Base-by-base conservation (phyloP, 1,139 yeast genomes). In the Candida sp. region DNA sequence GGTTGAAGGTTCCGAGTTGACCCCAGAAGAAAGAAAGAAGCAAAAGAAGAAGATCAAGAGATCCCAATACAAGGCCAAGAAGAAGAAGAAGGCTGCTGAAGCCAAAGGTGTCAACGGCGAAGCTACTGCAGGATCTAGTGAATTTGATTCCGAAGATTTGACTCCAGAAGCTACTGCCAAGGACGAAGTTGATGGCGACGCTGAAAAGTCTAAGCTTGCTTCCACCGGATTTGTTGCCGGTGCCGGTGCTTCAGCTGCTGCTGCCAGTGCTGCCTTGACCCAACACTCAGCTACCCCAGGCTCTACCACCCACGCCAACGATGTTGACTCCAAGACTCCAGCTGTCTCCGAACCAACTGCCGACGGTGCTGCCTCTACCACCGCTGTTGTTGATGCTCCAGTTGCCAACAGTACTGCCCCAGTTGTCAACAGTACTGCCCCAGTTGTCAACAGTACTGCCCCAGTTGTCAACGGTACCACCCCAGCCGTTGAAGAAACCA, bases 31-130 rank as follows among this genome's bases (percentile, higher is more conserved):
- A 58, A 75, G 65, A 65, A 73, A 75, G 66, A 74, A 75, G 60
- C 78, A 72, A 52, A 76, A 75, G 72, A 77, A 75, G 65, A 77
- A 77, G 66, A 78, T 77, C 52, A 77, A 77, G 72, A 74, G 78
- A 68, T 67, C 70, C 46, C 75, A 75, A 61, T 73, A 76, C 66
- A 77, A 73, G 68, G 75, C 75, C 49, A 76, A 73, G 63, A 75
- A 74, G 72, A 76, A 76, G 71, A 58, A 59, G 60, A 58, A 56
- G 54, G 80, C 83, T 43, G 81, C 80, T 51, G 75, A 76, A 41
- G 70, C 66, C 47, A 63, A 70, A 11, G 70, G 80, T 45, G 58
- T 55, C 47, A 61, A 51, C 34, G 58, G 54, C 42, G 58, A 54
- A 27, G 58, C 54, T 44, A 58, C 55, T 32, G 55, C 56, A 41